A percentile compares a stretch with the other conserved stretches of the same genome.
These are phyloP conservation scores for Ramaria rubella DNA, from an alignment of 768 basidiomycete species.

Conservation along the genomic window DNA sequence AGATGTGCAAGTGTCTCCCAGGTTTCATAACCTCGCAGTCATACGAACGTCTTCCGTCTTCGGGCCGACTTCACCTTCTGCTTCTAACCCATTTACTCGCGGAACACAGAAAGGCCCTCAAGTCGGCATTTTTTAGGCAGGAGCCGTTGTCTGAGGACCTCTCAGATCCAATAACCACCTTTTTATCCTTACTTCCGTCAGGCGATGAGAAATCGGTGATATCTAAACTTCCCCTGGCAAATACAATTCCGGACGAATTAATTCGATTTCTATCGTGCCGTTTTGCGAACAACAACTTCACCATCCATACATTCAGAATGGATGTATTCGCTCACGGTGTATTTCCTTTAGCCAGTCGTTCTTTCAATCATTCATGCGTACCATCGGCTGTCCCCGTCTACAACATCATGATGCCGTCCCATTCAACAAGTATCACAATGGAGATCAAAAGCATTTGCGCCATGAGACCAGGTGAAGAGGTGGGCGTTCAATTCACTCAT, in stretches of 20 bases:
- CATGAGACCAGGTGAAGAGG: conserved; percentile 60
- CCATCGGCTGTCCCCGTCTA: conserved; percentile 69
- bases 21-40: conserved; percentile 37
- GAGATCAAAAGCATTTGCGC: conserved; percentile 57
- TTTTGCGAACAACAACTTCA: conserved; percentile 79
- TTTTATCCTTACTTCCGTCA: conserved; percentile 42
- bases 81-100: conserved; percentile 60
- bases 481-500: conserved; percentile 22
- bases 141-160: conserved; percentile 1
- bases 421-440: conserved; percentile 40
- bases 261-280: conserved; percentile 40
- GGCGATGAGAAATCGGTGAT: conserved; percentile 22
- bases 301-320: conserved; percentile 52
- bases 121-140: not conserved
- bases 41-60: conserved; percentile 43
- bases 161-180: conserved; percentile 26
- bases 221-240: conserved; percentile 30
- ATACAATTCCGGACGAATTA: conserved; percentile 21
- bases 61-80: conserved; percentile 55
- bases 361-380: conserved; percentile 77
- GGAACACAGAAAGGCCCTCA: conserved; percentile 19
- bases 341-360: conserved; percentile 70
- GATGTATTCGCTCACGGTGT: conserved; percentile 65
- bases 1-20: conserved; percentile 57
- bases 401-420: conserved; percentile 29